Base-by-base conservation (phyloP, 2,329 filamentous ascomycete genomes). In the Fusarium subtropicale region DNA sequence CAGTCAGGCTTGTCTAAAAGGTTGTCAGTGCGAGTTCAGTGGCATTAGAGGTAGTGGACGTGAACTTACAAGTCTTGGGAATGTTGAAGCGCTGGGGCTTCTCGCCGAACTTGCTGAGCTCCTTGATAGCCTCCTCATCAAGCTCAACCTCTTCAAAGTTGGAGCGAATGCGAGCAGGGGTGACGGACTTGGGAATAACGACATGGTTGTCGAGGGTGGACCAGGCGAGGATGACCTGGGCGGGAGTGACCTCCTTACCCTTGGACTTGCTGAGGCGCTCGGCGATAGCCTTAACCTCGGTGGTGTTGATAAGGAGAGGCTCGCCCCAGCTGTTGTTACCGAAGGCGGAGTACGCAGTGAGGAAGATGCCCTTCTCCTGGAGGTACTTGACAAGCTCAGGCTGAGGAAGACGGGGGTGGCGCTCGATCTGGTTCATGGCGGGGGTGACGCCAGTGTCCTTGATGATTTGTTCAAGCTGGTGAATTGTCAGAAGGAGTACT, bases 131-230 rank as follows among this genome's bases (percentile, higher is more conserved):
- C 56, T 84, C 83, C 39, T 86, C 82, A 45, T 81, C 79, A 61
- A 92, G 81, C 74, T 92, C 85, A 51, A 89, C 84, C 78, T 91
- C 86, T 80, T 89, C 82, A 76, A 90, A 92, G 84, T 94, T 93
- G 74, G 83, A 85, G 74, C 86, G 82, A 71, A 94, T 93, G 60
- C 91, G 87, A 34, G 83, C 83, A 51, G 88, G 84, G 59, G 86
- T 92, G 68, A 92, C 90, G 22, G 86, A 90, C 84, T 93, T 93
- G 75, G 91, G 91, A 72, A 93, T 92, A 71, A 93, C 91, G 71
- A 84, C 87, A 79, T 89, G 90, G 56, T 88, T 90, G 71, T 88
- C 79, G 45, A 84, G 72, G 80, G 85, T 76, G 81, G 82, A 78
- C 88, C 88, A 90, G 82, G 90, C 76, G 80, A 88, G 78, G 83